Evolutionary conservation across 148 eudicot genomes (phyloP).

Genomic region (Spergularia marina): DNA sequence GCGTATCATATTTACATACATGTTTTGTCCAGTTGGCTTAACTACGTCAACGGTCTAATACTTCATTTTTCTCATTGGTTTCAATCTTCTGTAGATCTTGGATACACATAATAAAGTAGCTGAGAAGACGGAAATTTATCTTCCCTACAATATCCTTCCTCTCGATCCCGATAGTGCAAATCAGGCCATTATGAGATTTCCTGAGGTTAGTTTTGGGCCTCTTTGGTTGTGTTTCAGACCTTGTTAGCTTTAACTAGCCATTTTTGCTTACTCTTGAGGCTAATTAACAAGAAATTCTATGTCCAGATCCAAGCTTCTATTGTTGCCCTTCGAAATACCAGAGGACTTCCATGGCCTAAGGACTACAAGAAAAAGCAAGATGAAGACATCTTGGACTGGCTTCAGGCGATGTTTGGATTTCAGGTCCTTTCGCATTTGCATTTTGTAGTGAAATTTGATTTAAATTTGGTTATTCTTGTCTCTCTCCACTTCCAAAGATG

Average conservation of each 20-base stretch:
- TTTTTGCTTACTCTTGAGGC: neutral
- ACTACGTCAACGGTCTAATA: neutral
- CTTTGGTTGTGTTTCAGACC: neutral
- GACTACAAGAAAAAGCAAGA: conserved; percentile 93
- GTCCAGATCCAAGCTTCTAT: conserved; percentile 94
- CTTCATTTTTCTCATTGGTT: neutral
- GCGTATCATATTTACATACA: neutral
- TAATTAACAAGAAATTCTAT: conserved; percentile 15
- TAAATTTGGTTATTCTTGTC: neutral
- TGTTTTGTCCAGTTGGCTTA: neutral
- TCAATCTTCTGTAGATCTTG: conserved; percentile 50
- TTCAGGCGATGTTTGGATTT: conserved; percentile 95
- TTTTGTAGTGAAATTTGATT: neutral
- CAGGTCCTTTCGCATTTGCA: conserved; percentile 50
- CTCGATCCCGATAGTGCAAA: conserved; percentile 98
- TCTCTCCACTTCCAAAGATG: conserved; percentile 7
- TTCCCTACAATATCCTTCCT: conserved; percentile 93
- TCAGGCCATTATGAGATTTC: conserved; percentile 97
- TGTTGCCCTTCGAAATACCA: conserved; percentile 83
- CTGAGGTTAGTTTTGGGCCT: conserved; percentile 57
- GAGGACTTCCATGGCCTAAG: conserved; percentile 99
- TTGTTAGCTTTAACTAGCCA: neutral
- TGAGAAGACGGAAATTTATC: conserved; percentile 85
- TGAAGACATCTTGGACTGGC: conserved; percentile 97
- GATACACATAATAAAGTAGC: conserved; percentile 97